Evolutionary conservation across 495 filamentous ascomycete species (phyloP).

Genomic region (Copromyces sp.): DNA sequence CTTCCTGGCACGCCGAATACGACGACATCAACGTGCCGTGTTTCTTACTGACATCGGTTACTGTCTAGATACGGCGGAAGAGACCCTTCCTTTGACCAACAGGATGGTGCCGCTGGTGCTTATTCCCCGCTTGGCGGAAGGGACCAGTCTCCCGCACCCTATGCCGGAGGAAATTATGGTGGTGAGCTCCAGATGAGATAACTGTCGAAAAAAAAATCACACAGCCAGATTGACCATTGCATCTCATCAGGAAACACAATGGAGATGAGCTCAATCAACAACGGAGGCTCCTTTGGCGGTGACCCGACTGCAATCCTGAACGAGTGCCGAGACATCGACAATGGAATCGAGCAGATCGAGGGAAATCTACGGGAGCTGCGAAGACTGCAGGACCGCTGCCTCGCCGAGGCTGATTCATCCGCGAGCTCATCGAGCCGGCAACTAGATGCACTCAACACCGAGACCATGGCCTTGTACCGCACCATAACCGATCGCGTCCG

Average conservation of each 20-base stretch:
- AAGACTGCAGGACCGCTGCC: constrained; percentile 45
- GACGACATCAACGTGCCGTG: background rate
- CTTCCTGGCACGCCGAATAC: background rate
- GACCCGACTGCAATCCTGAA: constrained; percentile 70
- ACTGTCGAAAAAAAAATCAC: background rate
- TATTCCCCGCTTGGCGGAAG: constrained; percentile 22
- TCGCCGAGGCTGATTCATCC: constrained; percentile 49
- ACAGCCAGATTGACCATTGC: constrained; percentile 2
- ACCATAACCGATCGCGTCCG: constrained; percentile 64
- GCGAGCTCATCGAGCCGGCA: constrained; percentile 39
- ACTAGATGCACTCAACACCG: constrained; percentile 48
- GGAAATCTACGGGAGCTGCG: constrained; percentile 48
- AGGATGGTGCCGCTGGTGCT: constrained; percentile 21
- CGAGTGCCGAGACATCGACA: constrained; percentile 68
- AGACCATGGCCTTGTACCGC: constrained; percentile 74
- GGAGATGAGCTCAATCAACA: constrained; percentile 52
- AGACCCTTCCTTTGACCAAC: constrained; percentile 44
- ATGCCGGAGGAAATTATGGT: constrained; percentile 26
- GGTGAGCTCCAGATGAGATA: constrained; percentile 27
- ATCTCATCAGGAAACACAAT: constrained; percentile 32
- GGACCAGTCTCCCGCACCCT: constrained; percentile 1
- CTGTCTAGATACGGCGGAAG: constrained; percentile 33
- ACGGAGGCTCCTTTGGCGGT: constrained; percentile 26
- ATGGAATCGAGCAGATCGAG: constrained; percentile 66
- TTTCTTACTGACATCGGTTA: constrained; percentile 14